Evolutionary conservation across 2,329 filamentous ascomycete genomes (phyloP).

Genomic region (Aspergillus spinulosporus): DNA sequence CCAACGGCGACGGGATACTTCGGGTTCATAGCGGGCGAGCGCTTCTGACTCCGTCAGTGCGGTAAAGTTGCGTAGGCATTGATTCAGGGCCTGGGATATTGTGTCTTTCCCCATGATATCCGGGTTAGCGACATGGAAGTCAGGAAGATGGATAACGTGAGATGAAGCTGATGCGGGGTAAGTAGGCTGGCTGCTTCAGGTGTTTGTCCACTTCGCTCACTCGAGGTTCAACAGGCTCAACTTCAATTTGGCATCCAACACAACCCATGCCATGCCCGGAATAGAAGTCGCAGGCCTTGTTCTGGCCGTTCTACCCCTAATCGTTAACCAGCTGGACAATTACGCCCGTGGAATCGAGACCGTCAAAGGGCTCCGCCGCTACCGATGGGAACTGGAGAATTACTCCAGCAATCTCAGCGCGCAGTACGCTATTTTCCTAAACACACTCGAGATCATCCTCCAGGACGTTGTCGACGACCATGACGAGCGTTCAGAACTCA

Average conservation of each 20-base stretch:
- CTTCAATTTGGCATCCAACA: too few species aligned
- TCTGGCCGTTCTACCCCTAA: conserved; percentile 25
- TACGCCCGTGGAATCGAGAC: conserved; percentile 24
- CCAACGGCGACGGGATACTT: conserved; percentile 13
- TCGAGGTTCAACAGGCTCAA: too few species aligned
- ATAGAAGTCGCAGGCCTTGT: conserved; percentile 9
- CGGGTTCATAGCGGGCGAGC: too few species aligned
- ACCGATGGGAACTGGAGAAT: conserved; percentile 16
- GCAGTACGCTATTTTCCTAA: conserved; percentile 1
- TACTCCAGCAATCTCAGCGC: not conserved
- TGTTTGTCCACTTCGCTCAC: too few species aligned
- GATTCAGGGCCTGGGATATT: too few species aligned
- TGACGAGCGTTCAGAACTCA: not conserved
- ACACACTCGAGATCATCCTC: not conserved
- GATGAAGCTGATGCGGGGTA: too few species aligned
- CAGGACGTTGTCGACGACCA: conserved; percentile 3
- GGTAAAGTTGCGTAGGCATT: too few species aligned
- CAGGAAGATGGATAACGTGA: too few species aligned
- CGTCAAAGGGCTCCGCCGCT: conserved; percentile 16
- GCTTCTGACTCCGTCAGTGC: too few species aligned
- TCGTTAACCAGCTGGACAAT: conserved; percentile 27
- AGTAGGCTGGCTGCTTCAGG: too few species aligned
- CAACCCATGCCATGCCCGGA: not conserved
- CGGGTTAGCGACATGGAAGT: too few species aligned
- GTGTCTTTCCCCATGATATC: too few species aligned